Conservation (phyloP, 1,284 basidiomycete genomes). For the Ceratobasidium sp. region DNA sequence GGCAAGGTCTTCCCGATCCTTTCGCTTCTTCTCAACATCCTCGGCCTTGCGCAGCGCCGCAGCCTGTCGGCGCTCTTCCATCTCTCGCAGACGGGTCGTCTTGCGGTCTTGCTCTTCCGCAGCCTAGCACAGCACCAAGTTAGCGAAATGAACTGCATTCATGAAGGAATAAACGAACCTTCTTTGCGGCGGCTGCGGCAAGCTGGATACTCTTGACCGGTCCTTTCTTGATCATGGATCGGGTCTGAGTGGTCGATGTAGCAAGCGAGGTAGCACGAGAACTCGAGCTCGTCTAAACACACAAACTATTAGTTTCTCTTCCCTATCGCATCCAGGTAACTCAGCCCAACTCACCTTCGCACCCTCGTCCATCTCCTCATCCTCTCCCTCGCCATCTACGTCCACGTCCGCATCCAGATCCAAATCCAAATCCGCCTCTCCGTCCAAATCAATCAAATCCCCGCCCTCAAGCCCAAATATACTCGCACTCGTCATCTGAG, state of each 20-base stretch:
- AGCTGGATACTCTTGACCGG: constrained; percentile 84
- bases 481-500: constrained; percentile 1
- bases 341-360: neutral
- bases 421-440: constrained; percentile 24
- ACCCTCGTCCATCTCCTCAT: constrained; percentile 23
- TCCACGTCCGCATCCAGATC: constrained; percentile 36
- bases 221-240: constrained; percentile 55
- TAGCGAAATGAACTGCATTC: constrained; percentile 8
- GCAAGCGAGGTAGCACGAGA: constrained; percentile 31
- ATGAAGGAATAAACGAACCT: constrained; percentile 64
- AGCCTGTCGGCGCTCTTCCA: constrained; percentile 80
- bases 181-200: constrained; percentile 86
- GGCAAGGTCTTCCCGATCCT: constrained; percentile 80
- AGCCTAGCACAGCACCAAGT: constrained; percentile 67
- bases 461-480: constrained; percentile 6
- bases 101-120: constrained; percentile 89
- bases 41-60: constrained; percentile 81
- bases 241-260: constrained; percentile 43
- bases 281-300: constrained; percentile 23
- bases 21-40: constrained; percentile 78
- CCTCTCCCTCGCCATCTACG: neutral
- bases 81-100: constrained; percentile 77
- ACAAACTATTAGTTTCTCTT: constrained; percentile 10
- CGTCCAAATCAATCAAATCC: constrained; percentile 21
- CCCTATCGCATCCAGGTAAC: neutral